phyloP scores from a whole-genome alignment of 495 filamentous ascomycete genomes.

The Talaromyces adpressus region DNA sequence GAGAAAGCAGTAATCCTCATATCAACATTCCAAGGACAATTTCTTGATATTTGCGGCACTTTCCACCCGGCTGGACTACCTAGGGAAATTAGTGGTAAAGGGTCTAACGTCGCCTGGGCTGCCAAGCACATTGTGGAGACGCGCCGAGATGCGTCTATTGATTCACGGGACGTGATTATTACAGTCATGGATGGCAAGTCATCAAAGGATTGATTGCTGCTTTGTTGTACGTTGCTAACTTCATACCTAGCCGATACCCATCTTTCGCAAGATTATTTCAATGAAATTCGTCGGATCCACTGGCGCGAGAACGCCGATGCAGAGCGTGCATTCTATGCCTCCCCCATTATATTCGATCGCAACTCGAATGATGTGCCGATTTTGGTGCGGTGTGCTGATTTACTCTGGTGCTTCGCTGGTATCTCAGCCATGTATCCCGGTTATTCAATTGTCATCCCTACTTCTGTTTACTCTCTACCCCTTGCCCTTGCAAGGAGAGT shows the following conservation, averaged over 20 bases:
- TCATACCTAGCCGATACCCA: constrained; percentile 55
- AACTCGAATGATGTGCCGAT: constrained; percentile 59
- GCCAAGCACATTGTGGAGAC: constrained; percentile 53
- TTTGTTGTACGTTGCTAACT: neutral
- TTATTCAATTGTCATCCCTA: constrained; percentile 55
- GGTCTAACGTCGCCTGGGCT: constrained; percentile 62
- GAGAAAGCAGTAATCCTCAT: constrained; percentile 48
- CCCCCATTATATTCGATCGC: constrained; percentile 67
- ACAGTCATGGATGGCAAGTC: constrained; percentile 63
- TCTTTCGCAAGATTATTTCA: constrained; percentile 57
- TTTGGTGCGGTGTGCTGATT: constrained; percentile 61
- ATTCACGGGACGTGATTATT: constrained; percentile 53
- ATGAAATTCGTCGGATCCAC: constrained; percentile 53
- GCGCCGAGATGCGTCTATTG: constrained; percentile 31
- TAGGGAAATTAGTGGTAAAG: constrained; percentile 59
- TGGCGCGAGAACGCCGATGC: constrained; percentile 44
- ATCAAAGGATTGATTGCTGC: constrained; percentile 3
- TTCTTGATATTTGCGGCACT: constrained; percentile 53
- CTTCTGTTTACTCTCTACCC: constrained; percentile 62
- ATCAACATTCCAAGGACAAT: constrained; percentile 48
- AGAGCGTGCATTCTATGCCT: constrained; percentile 53
- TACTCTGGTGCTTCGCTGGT: constrained; percentile 60
- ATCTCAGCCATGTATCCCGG: constrained; percentile 57
- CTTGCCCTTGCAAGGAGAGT: constrained; percentile 55
- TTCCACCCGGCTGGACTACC: constrained; percentile 54